Base-by-base conservation (phyloP, 257 asterid species). In the Solanum chilense region DNA sequence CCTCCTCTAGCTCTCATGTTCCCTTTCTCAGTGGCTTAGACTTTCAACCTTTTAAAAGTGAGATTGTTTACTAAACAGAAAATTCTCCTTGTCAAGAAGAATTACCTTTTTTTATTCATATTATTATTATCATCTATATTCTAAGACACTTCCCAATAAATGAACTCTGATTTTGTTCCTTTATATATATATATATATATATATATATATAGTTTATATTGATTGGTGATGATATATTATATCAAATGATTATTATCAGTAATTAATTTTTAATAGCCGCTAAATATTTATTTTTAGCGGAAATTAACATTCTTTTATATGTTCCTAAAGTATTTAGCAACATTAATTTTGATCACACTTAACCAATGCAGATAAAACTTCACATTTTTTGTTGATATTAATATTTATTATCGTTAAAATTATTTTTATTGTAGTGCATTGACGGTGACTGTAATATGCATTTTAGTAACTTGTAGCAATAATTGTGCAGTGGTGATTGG, bases 301-400 rank as follows among this genome's bases (percentile, higher is more conserved):
- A 1, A 6, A 6, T 37, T 37, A 37, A 5, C 0, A 37, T 0
- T 37, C 2, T 6, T 37, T 37, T 37, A 6, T 37, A 1, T 37
- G 39, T 37, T 0, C 7, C 1, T 37, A 37, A 37, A 37, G 0
- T 0, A 37, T 37, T 37, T 37, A 37, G 2, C 1, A 37, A 37
- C 7, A 37, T 37, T 1, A 0, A 6, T 37, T 37, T 1, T 37
- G 6, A 37, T 6, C 2, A 37, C 7, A 5, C 7, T 37, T 37
- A 37, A 6, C 0, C 1, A 5, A 37, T 37, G 0, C 39, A 5
- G 0, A 1, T 1, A 37, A 1, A 37, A 0, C 6, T 37, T 37
- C 0, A 0, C 1, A 37, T 0, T 5, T 1, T 5, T 37, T 37
- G 6, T 37, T 37, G 6, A 5, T 37, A 5, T 37, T 1, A 37